phyloP scores from a whole-genome alignment of 768 basidiomycete species.

The Xerocomellus amylosporus region DNA sequence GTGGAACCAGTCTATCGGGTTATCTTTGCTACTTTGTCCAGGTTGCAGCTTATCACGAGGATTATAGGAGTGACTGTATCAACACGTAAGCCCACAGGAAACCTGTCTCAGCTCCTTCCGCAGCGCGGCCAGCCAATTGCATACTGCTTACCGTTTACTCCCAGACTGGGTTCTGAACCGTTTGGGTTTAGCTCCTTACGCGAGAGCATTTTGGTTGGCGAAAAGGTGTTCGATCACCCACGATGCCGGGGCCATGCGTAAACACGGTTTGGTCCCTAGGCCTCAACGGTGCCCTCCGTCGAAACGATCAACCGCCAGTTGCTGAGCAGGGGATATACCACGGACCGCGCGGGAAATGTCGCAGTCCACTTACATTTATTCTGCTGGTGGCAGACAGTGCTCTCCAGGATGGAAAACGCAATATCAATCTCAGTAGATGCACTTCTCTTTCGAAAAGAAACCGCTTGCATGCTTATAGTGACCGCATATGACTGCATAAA shows the following conservation, averaged over 20 bases:
- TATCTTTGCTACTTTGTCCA: background rate
- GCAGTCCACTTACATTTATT: background rate
- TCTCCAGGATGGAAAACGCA: background rate
- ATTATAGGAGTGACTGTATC: background rate
- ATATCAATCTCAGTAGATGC: background rate
- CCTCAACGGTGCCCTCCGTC: background rate
- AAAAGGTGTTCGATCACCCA: constrained; percentile 8
- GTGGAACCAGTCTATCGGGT: background rate
- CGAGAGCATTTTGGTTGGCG: background rate
- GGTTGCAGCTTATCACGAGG: background rate
- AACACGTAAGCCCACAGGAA: constrained; percentile 5
- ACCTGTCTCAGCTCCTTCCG: too few relatives aligned
- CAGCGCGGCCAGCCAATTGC: too few relatives aligned
- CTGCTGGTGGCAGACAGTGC: background rate
- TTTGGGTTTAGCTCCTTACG: background rate
- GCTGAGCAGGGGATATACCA: background rate
- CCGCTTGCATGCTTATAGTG: background rate
- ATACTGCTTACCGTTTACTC: too few relatives aligned
- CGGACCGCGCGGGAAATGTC: background rate
- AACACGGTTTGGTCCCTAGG: constrained; percentile 1
- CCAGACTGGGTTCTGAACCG: background rate
- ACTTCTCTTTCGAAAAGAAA: background rate
- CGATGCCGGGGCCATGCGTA: background rate
- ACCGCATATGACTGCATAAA: background rate
- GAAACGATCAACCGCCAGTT: background rate